phyloP scores from a whole-genome alignment of 2,329 filamentous ascomycete genomes.

The Colletotrichum tofieldiae region DNA sequence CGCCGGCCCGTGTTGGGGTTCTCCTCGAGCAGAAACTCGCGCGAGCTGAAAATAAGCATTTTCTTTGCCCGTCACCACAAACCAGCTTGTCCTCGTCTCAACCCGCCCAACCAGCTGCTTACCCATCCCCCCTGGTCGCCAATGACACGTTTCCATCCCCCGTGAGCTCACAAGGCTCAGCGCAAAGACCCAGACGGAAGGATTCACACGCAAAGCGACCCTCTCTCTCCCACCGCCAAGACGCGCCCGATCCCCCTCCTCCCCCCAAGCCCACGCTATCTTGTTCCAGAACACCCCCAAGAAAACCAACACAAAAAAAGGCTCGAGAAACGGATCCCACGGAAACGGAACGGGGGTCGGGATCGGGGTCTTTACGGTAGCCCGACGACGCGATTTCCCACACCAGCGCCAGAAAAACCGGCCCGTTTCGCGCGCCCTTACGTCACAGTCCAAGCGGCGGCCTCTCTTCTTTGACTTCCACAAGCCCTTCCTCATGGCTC shows the following conservation, averaged over 20 bases:
- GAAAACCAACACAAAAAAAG: neutral
- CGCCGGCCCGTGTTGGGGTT: neutral
- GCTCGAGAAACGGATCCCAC: neutral
- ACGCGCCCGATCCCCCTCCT: neutral
- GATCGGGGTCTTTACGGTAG: slow-evolving; percentile 17
- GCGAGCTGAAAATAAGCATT: neutral
- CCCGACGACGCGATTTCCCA: neutral
- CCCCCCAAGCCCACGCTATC: neutral
- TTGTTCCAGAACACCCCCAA: slow-evolving; percentile 1
- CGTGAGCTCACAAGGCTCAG: neutral
- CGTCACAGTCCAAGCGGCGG: slow-evolving; percentile 24
- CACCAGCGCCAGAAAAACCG: slow-evolving; percentile 3
- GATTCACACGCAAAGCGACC: too few species aligned
- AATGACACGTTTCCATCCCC: neutral
- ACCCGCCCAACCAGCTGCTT: neutral
- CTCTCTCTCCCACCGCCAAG: neutral
- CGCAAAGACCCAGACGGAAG: neutral
- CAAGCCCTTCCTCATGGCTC: neutral
- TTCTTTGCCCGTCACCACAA: neutral
- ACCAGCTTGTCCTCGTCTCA: neutral
- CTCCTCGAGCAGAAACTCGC: neutral
- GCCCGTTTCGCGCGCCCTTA: slow-evolving; percentile 27
- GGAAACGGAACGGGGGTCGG: neutral
- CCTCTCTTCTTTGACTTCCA: slow-evolving; percentile 2
- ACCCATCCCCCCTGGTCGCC: neutral